These are phyloP conservation scores for Colletotrichum eleusines DNA, from an alignment of 2,329 filamentous ascomycete species.

Conservation along the genomic window DNA sequence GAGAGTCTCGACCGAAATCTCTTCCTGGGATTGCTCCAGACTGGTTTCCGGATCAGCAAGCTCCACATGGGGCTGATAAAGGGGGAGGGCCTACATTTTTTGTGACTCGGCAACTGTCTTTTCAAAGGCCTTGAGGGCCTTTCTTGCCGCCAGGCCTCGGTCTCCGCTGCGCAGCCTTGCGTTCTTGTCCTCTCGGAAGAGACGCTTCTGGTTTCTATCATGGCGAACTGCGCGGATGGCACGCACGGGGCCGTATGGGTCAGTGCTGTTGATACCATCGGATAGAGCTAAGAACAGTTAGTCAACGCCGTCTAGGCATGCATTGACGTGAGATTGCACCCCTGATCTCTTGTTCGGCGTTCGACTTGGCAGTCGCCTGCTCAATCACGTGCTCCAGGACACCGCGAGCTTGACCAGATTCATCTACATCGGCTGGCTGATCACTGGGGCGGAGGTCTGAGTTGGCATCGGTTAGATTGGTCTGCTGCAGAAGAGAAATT, in stretches of 20 bases:
- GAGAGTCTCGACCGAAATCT: slow-evolving; percentile 68
- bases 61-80: background rate
- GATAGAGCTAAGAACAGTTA: slow-evolving; percentile 62
- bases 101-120: slow-evolving; percentile 71
- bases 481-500: slow-evolving; percentile 79
- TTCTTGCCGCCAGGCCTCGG: slow-evolving; percentile 80
- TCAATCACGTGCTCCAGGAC: slow-evolving; percentile 79
- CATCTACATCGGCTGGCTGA: slow-evolving; percentile 19
- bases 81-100: slow-evolving; percentile 56
- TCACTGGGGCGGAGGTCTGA: slow-evolving; percentile 41
- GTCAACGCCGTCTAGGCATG: background rate
- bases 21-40: slow-evolving; percentile 63
- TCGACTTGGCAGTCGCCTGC: slow-evolving; percentile 66
- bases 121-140: slow-evolving; percentile 77
- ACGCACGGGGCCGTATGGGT: slow-evolving; percentile 69
- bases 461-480: slow-evolving; percentile 54
- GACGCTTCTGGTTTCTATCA: slow-evolving; percentile 69
- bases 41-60: slow-evolving; percentile 47
- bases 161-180: slow-evolving; percentile 80
- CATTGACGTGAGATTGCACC: slow-evolving; percentile 53
- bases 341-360: slow-evolving; percentile 71
- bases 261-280: slow-evolving; percentile 69
- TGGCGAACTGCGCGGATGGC: slow-evolving; percentile 73
- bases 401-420: slow-evolving; percentile 46
- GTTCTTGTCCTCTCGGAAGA: slow-evolving; percentile 79